Base-by-base conservation (phyloP, 768 basidiomycete species). In the Solioccasus polychromus region DNA sequence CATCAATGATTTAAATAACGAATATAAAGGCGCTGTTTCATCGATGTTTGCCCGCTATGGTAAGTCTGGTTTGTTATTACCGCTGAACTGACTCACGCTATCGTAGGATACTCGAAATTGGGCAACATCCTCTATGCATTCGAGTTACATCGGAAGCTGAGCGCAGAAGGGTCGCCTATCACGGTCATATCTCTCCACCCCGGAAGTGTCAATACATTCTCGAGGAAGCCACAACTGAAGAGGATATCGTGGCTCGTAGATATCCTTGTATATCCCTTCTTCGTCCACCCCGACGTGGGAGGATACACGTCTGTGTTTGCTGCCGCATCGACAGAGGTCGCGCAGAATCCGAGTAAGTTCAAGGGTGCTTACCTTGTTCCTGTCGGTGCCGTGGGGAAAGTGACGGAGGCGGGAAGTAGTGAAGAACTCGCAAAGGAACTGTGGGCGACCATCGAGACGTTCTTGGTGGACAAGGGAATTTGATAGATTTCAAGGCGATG, bases 41-140 rank as follows among this genome's bases (percentile, higher is more conserved):
- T 36, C 62, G 11, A 14, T 39, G 31, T 49, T 64, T 47, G 29
- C 45, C 46, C 53, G 61, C 50, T 77, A 75, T 44, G 52, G 72
- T 71, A 49, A 22, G 59, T 49, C n/a, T n/a, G 8, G 2, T 15
- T 20, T 8, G 0, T 18, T 2, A 12, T 2, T 9, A 4, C 1
- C 14, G 6, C 38, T 3, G 11, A 18, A 15, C n/a, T 4, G 1
- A 45, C 14, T 45, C 25, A 50, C 5, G 8, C 8, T 3, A n/a
- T n/a, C 20, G 22, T 47, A 82, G 83, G 57, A 0, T 58, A 71
- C 28, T 67, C 76, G 37, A 83, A 84, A 56, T 60, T 82, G 17
- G 71, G 74, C 15, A 70, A 69, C 39, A 61, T 76, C 23, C 66
- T 83, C 15, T 80, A 71, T 48, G 73, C 71, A 2, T 72, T 67